These are phyloP conservation scores for Neonothopanus nambi DNA, from an alignment of 1,284 basidiomycete species.

Conservation along the genomic window DNA sequence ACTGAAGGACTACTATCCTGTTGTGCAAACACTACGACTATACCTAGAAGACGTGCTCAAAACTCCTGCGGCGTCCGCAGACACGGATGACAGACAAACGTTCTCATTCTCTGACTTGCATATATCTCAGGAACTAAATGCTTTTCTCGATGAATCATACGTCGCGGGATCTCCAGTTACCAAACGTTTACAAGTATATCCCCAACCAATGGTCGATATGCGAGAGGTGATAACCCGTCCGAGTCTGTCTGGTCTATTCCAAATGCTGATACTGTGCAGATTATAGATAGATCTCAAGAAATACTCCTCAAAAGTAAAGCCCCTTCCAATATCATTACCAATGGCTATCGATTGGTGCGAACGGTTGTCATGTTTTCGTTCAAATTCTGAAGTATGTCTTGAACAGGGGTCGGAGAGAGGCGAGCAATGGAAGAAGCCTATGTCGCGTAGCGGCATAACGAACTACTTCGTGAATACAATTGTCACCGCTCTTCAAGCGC, in stretches of 20 bases:
- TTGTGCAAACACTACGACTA: constrained; percentile 35
- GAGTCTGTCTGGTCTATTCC: background rate
- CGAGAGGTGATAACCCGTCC: constrained; percentile 44
- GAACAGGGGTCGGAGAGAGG: constrained; percentile 19
- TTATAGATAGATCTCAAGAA: constrained; percentile 60
- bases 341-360: constrained; percentile 61
- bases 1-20: constrained; percentile 34
- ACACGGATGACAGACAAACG: constrained; percentile 5
- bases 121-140: constrained; percentile 36
- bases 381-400: background rate
- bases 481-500: constrained; percentile 61
- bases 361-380: background rate
- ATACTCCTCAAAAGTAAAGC: constrained; percentile 47
- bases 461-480: constrained; percentile 77
- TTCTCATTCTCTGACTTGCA: constrained; percentile 31
- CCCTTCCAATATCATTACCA: constrained; percentile 58
- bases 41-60: constrained; percentile 46
- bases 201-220: constrained; percentile 50
- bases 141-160: constrained; percentile 39
- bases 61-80: constrained; percentile 5
- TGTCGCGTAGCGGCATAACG: constrained; percentile 20
- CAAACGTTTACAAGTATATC: constrained; percentile 27
- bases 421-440: constrained; percentile 13
- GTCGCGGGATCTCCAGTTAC: constrained; percentile 35
- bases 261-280: constrained; percentile 32